A percentile compares a stretch with the other conserved stretches of the same genome.
phyloP scores from a whole-genome alignment of 176 grass and related monocot genomes.

The Poa pratensis region DNA sequence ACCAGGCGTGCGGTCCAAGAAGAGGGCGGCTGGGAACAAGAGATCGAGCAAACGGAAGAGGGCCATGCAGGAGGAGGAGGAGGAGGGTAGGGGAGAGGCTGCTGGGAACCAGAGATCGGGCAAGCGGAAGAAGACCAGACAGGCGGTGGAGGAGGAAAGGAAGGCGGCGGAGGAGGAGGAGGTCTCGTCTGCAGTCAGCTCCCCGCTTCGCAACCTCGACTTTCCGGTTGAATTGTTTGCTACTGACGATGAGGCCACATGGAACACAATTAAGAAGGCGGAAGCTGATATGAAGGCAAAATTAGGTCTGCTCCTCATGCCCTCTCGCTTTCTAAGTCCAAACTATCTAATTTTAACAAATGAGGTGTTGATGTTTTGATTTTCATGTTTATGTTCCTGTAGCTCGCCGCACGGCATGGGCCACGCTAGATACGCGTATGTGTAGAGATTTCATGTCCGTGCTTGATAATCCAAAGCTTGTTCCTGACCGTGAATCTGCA shows the following conservation, averaged over 20 bases:
- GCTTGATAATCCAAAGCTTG: neutral
- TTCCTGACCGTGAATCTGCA: neutral
- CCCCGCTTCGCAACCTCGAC: neutral
- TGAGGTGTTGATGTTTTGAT: neutral
- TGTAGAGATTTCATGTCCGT: neutral
- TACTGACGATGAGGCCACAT: neutral
- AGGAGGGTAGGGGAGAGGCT: no score
- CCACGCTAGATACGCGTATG: neutral
- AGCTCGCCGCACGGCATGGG: neutral
- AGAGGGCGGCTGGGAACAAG: neutral
- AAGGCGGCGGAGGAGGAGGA: constrained; percentile 5
- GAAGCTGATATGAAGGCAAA: no score
- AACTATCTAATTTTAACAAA: neutral
- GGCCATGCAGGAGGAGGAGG: neutral
- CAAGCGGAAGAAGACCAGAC: no score
- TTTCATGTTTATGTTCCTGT: neutral
- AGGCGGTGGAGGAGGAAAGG: no score
- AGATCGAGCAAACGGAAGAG: neutral
- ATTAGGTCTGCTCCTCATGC: no score
- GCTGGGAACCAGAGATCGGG: no score
- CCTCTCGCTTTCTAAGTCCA: no score
- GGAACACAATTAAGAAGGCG: no score
- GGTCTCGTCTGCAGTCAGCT: constrained; percentile 4
- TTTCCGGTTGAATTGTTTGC: neutral
- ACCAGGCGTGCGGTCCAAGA: neutral